Conservation (phyloP, 1,284 basidiomycete species). For the Ustilago sp. region DNA sequence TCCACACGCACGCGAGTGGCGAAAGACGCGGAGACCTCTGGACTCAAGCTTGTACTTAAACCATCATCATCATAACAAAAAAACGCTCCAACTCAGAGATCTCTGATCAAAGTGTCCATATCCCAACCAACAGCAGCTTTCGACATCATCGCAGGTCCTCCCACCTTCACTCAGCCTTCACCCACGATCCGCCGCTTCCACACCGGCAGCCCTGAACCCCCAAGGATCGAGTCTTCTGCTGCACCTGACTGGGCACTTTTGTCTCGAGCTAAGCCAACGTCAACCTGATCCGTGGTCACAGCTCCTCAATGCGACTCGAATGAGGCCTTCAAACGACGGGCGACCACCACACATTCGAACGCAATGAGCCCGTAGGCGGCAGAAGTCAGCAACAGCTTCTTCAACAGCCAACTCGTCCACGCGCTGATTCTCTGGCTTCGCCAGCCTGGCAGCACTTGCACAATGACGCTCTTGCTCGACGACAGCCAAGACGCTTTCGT, state of each 20-base stretch:
- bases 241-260: neutral
- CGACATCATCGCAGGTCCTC: neutral
- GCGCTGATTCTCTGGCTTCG: neutral
- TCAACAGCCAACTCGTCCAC: neutral
- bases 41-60: too few relatives aligned
- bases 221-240: neutral
- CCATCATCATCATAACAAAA: too few relatives aligned
- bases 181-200: neutral
- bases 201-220: neutral
- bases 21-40: too few relatives aligned
- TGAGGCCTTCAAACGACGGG: neutral
- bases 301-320: neutral
- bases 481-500: constrained; percentile 21
- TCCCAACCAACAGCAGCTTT: too few relatives aligned
- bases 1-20: too few relatives aligned
- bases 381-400: neutral
- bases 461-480: constrained; percentile 14
- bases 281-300: neutral
- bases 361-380: constrained; percentile 14
- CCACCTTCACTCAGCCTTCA: neutral
- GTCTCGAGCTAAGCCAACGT: neutral
- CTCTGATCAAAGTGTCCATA: neutral
- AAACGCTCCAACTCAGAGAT: neutral
- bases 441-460: neutral
- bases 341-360: neutral